These are phyloP conservation scores for Daphne laureola DNA, from an alignment of 441 rosid genomes.

Conservation along the genomic window DNA sequence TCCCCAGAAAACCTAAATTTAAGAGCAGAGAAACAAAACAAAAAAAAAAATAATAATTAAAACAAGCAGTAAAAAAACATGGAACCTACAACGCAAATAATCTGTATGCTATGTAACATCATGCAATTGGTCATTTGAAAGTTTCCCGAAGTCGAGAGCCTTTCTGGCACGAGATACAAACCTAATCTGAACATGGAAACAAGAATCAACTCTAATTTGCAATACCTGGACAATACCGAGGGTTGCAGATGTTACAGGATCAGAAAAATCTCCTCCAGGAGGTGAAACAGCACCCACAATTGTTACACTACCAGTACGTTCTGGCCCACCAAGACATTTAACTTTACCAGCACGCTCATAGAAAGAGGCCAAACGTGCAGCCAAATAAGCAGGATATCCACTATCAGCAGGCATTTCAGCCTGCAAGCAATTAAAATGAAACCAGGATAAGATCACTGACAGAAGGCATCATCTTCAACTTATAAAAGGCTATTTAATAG, in stretches of 20 bases:
- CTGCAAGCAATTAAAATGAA: slow-evolving; percentile 35
- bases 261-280: slow-evolving; percentile 99
- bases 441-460: not conserved
- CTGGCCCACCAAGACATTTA: slow-evolving; percentile 97
- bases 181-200: not conserved
- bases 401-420: slow-evolving; percentile 99
- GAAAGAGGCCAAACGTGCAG: slow-evolving; percentile 96
- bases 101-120: too few species aligned
- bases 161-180: not conserved
- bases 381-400: slow-evolving; percentile 99
- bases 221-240: slow-evolving; percentile 97
- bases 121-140: too few species aligned
- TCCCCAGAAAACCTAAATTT: slow-evolving; percentile 93
- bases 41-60: not conserved
- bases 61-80: not conserved
- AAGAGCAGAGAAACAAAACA: not conserved
- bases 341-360: slow-evolving; percentile 99
- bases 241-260: slow-evolving; percentile 98
- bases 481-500: too few species aligned
- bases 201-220: not conserved
- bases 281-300: slow-evolving; percentile 99
- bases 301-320: slow-evolving; percentile 96
- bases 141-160: too few species aligned
- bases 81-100: too few species aligned
- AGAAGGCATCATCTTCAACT: not conserved